Base-by-base conservation (phyloP, 805 yeast genomes). In the Candida parachauliodes region DNA sequence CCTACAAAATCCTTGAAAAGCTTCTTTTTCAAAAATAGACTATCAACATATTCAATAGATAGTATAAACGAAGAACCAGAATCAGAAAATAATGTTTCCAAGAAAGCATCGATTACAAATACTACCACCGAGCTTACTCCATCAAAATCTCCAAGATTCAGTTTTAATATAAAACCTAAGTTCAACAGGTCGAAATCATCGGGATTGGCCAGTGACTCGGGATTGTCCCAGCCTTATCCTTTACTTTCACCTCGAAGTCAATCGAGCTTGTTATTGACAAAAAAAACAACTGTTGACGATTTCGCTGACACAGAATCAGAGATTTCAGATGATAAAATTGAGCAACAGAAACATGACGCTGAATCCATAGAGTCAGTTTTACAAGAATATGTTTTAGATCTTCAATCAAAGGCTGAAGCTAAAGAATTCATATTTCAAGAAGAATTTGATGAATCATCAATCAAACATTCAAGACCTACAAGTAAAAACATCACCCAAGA, bases 251-350 rank as follows among this genome's bases (percentile, higher is more conserved):
- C 33, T 18, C 35, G 23, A 16, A 24, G 16, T 9, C 30, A 27
- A 10, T 27, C 38, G 23, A 20, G 18, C 15, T 11, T 15, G 14
- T n/a, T 31, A 12, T 27, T 32, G 7, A 40, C 47, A 4, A 47
- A 46, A 29, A 53, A 47, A 19, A 41, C 54, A 22, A 47, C 50
- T 5, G 38, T 61, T 17, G 60, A 54, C 8, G 72, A 65, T 30
- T 64, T 67, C 46, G 72, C 72, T 12, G 73, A 67, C 44, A 57
- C 70, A 6, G 46, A 43, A 25, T 39, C 44, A 4, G 42, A 39
- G 4, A 21, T 17, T n/a, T 47, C 57, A 11, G 18, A 42, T 33
- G 43, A 47, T n/a, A 34, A 25, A 12, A 31, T 36, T 14, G 49
- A 45, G 26, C 50, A 42, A 23, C 33, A 18, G 26, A 26, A n/a